Percentiles rank a stretch among this genome's conserved stretches.
These are phyloP conservation scores for Cnidoscolus chayamansa DNA, from an alignment of 441 rosid genomes.

Conservation along the genomic window DNA sequence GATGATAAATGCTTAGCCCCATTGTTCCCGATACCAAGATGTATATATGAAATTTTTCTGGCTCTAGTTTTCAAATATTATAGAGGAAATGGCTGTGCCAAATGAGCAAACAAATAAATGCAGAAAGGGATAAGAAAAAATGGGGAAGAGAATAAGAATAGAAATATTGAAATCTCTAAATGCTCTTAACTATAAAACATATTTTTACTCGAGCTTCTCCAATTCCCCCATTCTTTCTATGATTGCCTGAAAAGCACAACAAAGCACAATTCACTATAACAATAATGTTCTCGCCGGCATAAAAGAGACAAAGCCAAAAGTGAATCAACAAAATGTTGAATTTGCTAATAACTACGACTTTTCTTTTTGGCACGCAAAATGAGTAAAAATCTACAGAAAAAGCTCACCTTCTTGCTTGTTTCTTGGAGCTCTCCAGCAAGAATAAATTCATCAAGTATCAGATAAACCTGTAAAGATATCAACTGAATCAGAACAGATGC, in stretches of 20 bases:
- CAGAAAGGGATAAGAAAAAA: slow-evolving; percentile 9
- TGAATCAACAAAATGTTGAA: too few relatives aligned
- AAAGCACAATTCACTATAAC: not conserved
- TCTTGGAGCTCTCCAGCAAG: slow-evolving; percentile 99
- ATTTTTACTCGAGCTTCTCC: slow-evolving; percentile 76
- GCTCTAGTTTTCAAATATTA: slow-evolving; percentile 12
- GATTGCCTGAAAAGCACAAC: slow-evolving; percentile 60
- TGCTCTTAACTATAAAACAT: slow-evolving; percentile 9
- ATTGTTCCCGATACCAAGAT: not conserved
- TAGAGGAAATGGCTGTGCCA: slow-evolving; percentile 14
- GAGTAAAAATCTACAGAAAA: slow-evolving; percentile 4
- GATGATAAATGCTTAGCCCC: not conserved
- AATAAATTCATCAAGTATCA: slow-evolving; percentile 94
- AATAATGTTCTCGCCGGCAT: not conserved
- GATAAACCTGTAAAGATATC: slow-evolving; percentile 56
- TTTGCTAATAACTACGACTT: too few relatives aligned
- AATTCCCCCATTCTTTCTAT: slow-evolving; percentile 94
- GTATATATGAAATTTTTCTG: not conserved
- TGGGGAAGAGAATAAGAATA: not conserved
- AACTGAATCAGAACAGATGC: not conserved
- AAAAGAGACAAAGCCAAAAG: not conserved
- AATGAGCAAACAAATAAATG: slow-evolving; percentile 12
- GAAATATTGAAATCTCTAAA: not conserved
- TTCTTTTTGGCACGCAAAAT: not conserved
- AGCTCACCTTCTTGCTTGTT: slow-evolving; percentile 87